Conservation (phyloP, 257 asterid species). For the Haberlea rhodopensis region DNA sequence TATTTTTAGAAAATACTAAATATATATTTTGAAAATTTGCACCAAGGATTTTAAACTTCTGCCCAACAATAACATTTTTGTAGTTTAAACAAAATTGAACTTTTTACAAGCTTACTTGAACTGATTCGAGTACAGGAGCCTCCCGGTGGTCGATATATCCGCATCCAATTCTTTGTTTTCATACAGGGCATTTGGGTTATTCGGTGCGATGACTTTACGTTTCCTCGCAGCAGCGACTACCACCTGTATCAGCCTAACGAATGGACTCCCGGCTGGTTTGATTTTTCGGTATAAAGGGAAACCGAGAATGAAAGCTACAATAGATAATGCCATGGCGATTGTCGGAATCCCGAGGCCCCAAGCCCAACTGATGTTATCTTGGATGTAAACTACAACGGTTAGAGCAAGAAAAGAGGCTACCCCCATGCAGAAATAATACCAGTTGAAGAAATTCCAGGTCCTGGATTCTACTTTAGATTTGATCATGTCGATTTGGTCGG, state of each 20-base stretch:
- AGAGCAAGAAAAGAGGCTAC: conserved; percentile 65
- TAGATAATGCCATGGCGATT: conserved; percentile 61
- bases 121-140: conserved; percentile 67
- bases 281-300: conserved; percentile 52
- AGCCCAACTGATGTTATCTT: conserved; percentile 79
- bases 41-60: no score
- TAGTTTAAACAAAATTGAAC: background rate
- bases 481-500: conserved; percentile 79
- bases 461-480: conserved; percentile 42
- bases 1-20: no score
- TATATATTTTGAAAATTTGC: no score
- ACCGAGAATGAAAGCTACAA: conserved; percentile 50
- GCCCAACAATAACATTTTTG: no score
- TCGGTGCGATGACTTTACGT: conserved; percentile 36
- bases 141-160: conserved; percentile 53
- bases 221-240: conserved; percentile 63
- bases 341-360: conserved; percentile 95
- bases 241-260: conserved; percentile 61
- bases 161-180: conserved; percentile 62
- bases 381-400: conserved; percentile 74
- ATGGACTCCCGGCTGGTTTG: conserved; percentile 82
- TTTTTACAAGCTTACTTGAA: conserved; percentile 55
- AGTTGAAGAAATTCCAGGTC: conserved; percentile 79
- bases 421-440: conserved; percentile 76
- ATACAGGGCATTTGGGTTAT: conserved; percentile 42